Evolutionary conservation across 2,329 filamentous ascomycete genomes (phyloP).

Genomic region (Bimuria novae-zelandiae): DNA sequence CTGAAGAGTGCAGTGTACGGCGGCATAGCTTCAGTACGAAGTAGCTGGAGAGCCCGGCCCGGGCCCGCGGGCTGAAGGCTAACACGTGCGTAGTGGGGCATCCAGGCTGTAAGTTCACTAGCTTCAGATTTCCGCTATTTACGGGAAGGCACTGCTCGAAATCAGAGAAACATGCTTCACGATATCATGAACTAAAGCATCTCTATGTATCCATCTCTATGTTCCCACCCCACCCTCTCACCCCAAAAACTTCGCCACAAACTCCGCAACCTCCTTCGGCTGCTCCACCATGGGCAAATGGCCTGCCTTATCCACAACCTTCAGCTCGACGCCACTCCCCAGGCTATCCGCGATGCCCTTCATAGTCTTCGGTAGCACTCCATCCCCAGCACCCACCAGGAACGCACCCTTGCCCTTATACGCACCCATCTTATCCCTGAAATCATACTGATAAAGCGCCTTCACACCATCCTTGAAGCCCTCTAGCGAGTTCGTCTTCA

Average conservation of each 20-base stretch:
- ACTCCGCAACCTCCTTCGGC: conserved; percentile 68
- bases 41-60: too few species aligned
- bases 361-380: conserved; percentile 78
- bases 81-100: too few species aligned
- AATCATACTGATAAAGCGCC: conserved; percentile 73
- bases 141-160: too few species aligned
- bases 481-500: conserved; percentile 68
- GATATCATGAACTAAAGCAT: too few species aligned
- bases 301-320: conserved; percentile 70
- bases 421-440: conserved; percentile 60
- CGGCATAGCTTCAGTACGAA: too few species aligned
- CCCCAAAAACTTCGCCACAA: conserved; percentile 59
- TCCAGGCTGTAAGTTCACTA: too few species aligned
- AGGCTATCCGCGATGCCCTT: conserved; percentile 65
- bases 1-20: too few species aligned
- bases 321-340: conserved; percentile 59
- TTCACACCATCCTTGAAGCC: conserved; percentile 72
- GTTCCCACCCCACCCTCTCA: neutral
- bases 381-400: conserved; percentile 74
- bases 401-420: conserved; percentile 67
- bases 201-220: too few species aligned
- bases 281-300: conserved; percentile 86
- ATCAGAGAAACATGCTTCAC: too few species aligned
- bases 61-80: too few species aligned
- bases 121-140: too few species aligned